Evolutionary conservation across 305 asterid genomes (phyloP).

Genomic region (Solanum chacoense): DNA sequence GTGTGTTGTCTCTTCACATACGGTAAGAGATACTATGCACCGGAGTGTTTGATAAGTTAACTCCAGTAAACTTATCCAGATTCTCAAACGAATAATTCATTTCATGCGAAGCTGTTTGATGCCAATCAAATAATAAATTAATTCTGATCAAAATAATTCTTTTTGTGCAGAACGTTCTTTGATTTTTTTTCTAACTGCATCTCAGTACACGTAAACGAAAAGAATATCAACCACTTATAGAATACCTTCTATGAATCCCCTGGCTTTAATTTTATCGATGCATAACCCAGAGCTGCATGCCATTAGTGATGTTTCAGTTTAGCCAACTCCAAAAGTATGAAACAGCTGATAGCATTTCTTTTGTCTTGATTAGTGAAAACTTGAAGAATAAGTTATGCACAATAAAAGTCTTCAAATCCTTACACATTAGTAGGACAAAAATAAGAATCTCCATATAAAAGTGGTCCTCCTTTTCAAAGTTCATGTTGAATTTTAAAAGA

Average conservation of each 20-base stretch:
- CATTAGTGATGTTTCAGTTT: not conserved
- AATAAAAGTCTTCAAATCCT: not conserved
- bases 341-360: slow-evolving; percentile 6
- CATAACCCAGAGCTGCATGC: not conserved
- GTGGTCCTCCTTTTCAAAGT: not conserved
- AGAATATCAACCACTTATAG: not conserved
- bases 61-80: not conserved
- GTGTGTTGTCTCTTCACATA: slow-evolving; percentile 90
- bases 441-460: not conserved
- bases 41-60: not conserved
- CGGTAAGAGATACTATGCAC: slow-evolving; percentile 46
- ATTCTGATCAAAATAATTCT: not conserved
- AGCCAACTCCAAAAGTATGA: slow-evolving; percentile 2
- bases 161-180: not conserved
- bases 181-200: not conserved
- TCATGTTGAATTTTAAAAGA: not conserved
- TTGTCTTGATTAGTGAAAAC: not conserved
- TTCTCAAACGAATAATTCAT: not conserved
- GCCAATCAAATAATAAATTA: not conserved
- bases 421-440: not conserved
- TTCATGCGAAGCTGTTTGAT: not conserved
- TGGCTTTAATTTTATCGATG: not conserved
- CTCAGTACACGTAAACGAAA: not conserved
- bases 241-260: not conserved
- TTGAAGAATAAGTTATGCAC: not conserved